Conservation (phyloP, 1,284 basidiomycete species). For the Rhodofomes roseus region DNA sequence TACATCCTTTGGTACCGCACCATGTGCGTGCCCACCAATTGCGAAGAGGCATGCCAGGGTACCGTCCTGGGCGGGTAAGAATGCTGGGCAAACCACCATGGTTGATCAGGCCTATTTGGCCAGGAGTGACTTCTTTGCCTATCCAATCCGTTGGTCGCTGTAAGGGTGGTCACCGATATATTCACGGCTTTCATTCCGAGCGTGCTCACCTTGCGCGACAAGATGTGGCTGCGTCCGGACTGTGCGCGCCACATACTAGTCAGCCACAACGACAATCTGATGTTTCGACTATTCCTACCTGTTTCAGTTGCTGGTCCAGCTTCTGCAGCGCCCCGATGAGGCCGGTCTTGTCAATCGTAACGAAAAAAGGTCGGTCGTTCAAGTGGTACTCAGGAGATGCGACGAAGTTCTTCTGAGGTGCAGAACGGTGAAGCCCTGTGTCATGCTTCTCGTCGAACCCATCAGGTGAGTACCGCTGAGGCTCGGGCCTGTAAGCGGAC, state of each 20-base stretch:
- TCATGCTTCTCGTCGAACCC: neutral
- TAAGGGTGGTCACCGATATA: neutral
- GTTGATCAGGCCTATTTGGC: slow-evolving; percentile 65
- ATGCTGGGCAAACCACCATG: slow-evolving; percentile 77
- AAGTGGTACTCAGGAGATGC: slow-evolving; percentile 29
- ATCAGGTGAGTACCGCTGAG: neutral
- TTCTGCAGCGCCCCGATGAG: slow-evolving; percentile 61
- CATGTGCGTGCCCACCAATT: slow-evolving; percentile 80
- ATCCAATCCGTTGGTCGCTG: slow-evolving; percentile 63
- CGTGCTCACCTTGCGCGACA: slow-evolving; percentile 34
- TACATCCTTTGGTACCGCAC: slow-evolving; percentile 63
- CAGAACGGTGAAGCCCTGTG: neutral
- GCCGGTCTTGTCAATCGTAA: slow-evolving; percentile 61
- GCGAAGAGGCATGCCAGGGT: slow-evolving; percentile 68
- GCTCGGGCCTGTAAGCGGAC: neutral
- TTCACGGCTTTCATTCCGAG: neutral
- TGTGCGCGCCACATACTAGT: slow-evolving; percentile 22
- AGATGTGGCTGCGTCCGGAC: slow-evolving; percentile 48
- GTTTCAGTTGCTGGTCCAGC: slow-evolving; percentile 54
- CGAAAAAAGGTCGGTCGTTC: slow-evolving; percentile 60
- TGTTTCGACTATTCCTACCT: slow-evolving; percentile 31
- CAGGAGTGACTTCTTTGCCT: slow-evolving; percentile 64
- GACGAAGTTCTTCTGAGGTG: slow-evolving; percentile 12
- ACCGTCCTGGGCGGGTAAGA: slow-evolving; percentile 66
- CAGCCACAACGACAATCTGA: neutral